Percentiles rank a stretch among this genome's conserved stretches.
These are phyloP conservation scores for Sechiopsis laciniata DNA, from an alignment of 306 rosid species.

Conservation along the genomic window DNA sequence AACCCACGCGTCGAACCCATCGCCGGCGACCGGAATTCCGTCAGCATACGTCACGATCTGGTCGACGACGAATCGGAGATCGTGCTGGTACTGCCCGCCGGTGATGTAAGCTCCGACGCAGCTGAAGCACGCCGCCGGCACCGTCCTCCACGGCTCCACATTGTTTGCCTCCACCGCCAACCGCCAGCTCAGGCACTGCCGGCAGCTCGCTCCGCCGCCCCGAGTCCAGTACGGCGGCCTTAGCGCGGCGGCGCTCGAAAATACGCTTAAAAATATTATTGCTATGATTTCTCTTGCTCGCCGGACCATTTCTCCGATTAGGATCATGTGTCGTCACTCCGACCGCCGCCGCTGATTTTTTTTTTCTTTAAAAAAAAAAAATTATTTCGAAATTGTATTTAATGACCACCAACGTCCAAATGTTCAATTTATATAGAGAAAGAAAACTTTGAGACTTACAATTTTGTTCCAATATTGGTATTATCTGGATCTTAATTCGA, in stretches of 20 bases:
- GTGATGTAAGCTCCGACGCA: constrained; percentile 46
- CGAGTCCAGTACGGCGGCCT: constrained; percentile 16
- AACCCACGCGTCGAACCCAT: constrained; percentile 62
- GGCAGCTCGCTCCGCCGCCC: constrained; percentile 15
- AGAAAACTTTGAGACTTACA: too few species aligned
- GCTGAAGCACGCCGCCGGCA: constrained; percentile 45
- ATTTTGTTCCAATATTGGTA: too few species aligned
- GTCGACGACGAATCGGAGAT: constrained; percentile 30
- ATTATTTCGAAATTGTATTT: too few species aligned
- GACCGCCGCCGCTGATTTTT: background rate
- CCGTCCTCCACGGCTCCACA: constrained; percentile 58
- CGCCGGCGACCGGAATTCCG: constrained; percentile 23
- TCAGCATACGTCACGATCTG: constrained; percentile 34
- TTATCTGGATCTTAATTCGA: too few species aligned
- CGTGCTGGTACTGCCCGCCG: constrained; percentile 52
- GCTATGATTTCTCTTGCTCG: constrained; percentile 25
- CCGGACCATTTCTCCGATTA: constrained; percentile 30
- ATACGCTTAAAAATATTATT: constrained; percentile 18
- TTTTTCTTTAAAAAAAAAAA: too few species aligned
- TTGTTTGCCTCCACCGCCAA: constrained; percentile 69
- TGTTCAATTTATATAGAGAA: background rate
- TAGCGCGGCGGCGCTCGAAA: constrained; percentile 19
- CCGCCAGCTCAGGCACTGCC: constrained; percentile 70
- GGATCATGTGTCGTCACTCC: constrained; percentile 18
- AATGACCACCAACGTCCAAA: background rate